Evolutionary conservation across 1,284 basidiomycete genomes (phyloP).

Genomic region (Irpex sp.): DNA sequence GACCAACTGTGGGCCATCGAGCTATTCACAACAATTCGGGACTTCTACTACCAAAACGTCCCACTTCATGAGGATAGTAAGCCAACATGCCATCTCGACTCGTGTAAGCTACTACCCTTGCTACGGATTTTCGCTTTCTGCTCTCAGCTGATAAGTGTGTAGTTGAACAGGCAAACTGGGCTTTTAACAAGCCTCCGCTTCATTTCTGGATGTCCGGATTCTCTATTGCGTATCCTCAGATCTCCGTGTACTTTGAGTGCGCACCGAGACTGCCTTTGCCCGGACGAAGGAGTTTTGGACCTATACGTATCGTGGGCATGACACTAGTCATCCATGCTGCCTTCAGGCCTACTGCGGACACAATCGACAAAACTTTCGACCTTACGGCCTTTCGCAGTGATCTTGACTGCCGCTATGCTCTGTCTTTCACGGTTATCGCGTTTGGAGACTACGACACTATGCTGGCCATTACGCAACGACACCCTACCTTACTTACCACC

Average conservation of each 20-base stretch:
- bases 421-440: neutral
- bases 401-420: neutral
- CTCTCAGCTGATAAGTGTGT: too few relatives aligned
- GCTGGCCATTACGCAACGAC: neutral
- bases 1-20: neutral
- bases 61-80: neutral
- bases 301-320: neutral
- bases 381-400: neutral
- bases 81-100: neutral
- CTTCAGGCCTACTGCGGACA: neutral
- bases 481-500: neutral
- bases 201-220: neutral
- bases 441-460: neutral
- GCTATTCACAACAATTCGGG: neutral
- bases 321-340: neutral
- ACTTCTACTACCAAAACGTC: neutral
- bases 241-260: neutral
- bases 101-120: neutral
- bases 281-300: neutral
- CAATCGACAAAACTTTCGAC: neutral
- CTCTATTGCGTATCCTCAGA: neutral
- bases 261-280: neutral
- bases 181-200: neutral
- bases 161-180: neutral
- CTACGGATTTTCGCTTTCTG: neutral